Evolutionary conservation across 2,329 filamentous ascomycete species (phyloP), one percentile per base, ranked within the genome.

Genomic region (Zymoseptoria tritici): DNA sequence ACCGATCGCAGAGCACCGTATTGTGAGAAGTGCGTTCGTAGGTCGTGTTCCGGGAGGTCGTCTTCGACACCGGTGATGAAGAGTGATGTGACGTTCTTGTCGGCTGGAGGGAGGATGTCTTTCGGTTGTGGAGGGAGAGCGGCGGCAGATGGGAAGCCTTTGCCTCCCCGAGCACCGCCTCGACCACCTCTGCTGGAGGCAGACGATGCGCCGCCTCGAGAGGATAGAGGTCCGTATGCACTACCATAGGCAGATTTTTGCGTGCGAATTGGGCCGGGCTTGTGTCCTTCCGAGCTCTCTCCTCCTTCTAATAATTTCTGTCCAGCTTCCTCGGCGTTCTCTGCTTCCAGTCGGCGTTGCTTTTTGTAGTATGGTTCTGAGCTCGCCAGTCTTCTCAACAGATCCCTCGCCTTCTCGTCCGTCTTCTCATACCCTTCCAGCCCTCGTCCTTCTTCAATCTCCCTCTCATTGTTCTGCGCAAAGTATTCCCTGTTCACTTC

Each of bases 401-500:
- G 78, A 67, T 99, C 94, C 59, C 93, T 83, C 2, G 92, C 94
- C 76, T 97, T 97, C 72, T 97, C 93, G 69, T 99, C 94, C 1
- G 93, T 94, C 81, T 97, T 96, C 64, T 96, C 91, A 72, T 97
- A 97, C 66, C 90, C 91, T 72, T 97, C 94, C 8, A 90, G 81
- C 6, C 88, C 90, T 64, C 89, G 82, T 2, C 94, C 94, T 67
- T 97, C 92, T 71, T 97, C 92, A 55, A 99, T 91, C 62, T 95
- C 91, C 70, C 87, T 89, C 78, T 97, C 93, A 75, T 97, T 92
- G 72, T 97, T 94, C 73, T 99, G 94, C 13, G 94, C 94, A 75
- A 96, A 99, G 76, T 94, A 99, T 76, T 99, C 92, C 67, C 94
- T 81, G 78, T 99, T 99, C 75, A 99, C 90, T 58, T 90, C 88